Evolutionary conservation across 31 red algal species (phyloP).

Genomic region (Bonnemaisonia californica): DNA sequence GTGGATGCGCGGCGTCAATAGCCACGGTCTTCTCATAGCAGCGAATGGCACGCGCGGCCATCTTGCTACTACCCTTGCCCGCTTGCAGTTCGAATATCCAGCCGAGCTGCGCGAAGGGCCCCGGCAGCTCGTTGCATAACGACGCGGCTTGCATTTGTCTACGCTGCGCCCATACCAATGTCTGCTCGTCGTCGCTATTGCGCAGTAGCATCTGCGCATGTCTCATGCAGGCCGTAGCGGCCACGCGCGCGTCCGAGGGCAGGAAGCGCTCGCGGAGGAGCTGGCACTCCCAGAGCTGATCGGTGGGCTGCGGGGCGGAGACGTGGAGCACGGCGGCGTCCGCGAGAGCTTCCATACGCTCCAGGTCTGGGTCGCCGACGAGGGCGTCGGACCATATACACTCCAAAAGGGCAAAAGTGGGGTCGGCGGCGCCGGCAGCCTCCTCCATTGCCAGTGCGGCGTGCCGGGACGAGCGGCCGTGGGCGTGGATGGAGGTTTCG

Average conservation of each 20-base stretch:
- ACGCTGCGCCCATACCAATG: not conserved
- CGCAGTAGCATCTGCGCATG: constrained; percentile 8
- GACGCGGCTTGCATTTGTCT: constrained; percentile 15
- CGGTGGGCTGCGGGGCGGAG: not conserved
- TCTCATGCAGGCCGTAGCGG: constrained; percentile 7
- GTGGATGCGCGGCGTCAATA: constrained; percentile 25
- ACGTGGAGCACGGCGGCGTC: not conserved
- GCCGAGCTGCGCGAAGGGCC: constrained; percentile 22
- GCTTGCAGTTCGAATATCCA: constrained; percentile 34
- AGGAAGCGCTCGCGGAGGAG: constrained; percentile 1
- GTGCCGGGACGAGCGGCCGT: constrained; percentile 2
- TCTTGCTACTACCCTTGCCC: not conserved
- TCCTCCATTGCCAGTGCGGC: constrained; percentile 16
- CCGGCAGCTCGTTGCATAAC: constrained; percentile 7
- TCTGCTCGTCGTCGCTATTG: not conserved
- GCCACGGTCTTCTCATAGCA: constrained; percentile 27
- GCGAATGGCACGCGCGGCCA: constrained; percentile 21
- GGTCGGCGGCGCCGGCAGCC: constrained; percentile 2
- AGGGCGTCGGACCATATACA: constrained; percentile 34
- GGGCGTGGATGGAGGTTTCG: constrained; percentile 4
- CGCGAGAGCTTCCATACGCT: not conserved
- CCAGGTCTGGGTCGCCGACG: constrained; percentile 3
- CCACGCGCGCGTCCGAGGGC: constrained; percentile 8
- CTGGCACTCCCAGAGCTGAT: constrained; percentile 8
- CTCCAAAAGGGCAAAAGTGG: constrained; percentile 6